Base-by-base conservation (phyloP, 179 eudicot species). In the Beta macrorhiza region DNA sequence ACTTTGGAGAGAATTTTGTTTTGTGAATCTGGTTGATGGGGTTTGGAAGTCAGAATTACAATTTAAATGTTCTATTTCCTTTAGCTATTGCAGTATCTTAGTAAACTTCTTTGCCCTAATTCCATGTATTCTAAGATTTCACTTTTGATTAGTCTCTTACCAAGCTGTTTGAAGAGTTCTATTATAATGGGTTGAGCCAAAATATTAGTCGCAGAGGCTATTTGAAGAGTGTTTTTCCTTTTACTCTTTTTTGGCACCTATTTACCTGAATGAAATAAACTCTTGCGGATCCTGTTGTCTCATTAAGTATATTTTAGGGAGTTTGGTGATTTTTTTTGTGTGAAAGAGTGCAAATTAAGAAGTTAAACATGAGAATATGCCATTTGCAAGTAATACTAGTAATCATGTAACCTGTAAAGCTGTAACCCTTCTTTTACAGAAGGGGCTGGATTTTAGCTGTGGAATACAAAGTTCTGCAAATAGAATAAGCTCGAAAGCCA, bases 1-100 rank as follows among this genome's bases (percentile, higher is more conserved):
- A 75, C 56, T 75, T 75, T 16, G 78, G 78, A 75, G 78, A 75
- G 17, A 17, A 13, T 57, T 7, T 75, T 32, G 78, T 65, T 57
- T 5, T 58, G 44, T 73, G 44, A 56, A 37, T 75, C 52, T 57
- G 52, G 65, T 37, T 32, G 64, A 58, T 15, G 78, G 64, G 67
- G 57, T 75, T 57, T 37, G 47, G 7, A 22, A 37, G 42, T 6
- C 14, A 22, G 20, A 47, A 70, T n/a, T 70, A 17, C 19, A 70
- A 7, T 3, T 7, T 4, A 51, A 19, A 29, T 29, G 32, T 72
- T 51, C 19, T 51, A 4, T 20, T 22, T 72, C 29, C 6, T 1
- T 13, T 72, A 51, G 58, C 12, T 29, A 12, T 20, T 72, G 32
- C 59, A 13, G 10, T 9, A 20, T 71, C 74, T 47, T n/a, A 71